phyloP scores from a whole-genome alignment of 2,329 filamentous ascomycete genomes.

The Exophiala oligosperma region DNA sequence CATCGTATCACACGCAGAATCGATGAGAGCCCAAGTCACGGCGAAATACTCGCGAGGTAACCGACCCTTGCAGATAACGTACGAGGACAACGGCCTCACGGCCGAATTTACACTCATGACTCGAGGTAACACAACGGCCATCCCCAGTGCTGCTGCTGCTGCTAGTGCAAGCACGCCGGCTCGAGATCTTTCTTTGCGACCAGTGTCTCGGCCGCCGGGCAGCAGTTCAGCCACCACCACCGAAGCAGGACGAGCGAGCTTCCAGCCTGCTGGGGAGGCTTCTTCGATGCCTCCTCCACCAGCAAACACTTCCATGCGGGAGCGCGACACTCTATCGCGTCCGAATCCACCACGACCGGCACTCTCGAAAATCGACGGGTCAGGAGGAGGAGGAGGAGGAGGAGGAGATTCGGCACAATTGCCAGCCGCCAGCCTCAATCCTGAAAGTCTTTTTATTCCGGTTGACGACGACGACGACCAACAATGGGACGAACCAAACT shows the following conservation, averaged over 20 bases:
- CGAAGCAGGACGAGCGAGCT: constrained; percentile 9
- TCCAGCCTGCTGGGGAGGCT: constrained; percentile 3
- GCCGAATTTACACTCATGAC: constrained; percentile 68
- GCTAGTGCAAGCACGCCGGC: constrained; percentile 38
- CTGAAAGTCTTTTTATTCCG: constrained; percentile 61
- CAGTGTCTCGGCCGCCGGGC: constrained; percentile 34
- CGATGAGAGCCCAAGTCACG: constrained; percentile 54
- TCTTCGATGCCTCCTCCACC: constrained; percentile 31
- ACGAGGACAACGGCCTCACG: constrained; percentile 55
- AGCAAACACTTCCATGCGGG: constrained; percentile 9
- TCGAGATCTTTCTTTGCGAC: constrained; percentile 42
- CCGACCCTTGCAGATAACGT: constrained; percentile 61
- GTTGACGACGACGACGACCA: constrained; percentile 53
- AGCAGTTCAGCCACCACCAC: constrained; percentile 9
- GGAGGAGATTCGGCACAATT: constrained; percentile 31
- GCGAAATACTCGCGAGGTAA: constrained; percentile 61
- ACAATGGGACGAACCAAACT: constrained; percentile 60
- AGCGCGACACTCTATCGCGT: constrained; percentile 4
- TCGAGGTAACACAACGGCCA: constrained; percentile 51
- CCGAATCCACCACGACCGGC: constrained; percentile 7
- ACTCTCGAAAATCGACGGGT: constrained; percentile 19
- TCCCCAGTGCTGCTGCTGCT: constrained; percentile 41
- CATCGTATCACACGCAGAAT: constrained; percentile 63
- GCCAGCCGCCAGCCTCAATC: constrained; percentile 48
- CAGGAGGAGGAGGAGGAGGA: no score